Conservation (phyloP, 1,284 basidiomycete species). For the Gomphus sp. region DNA sequence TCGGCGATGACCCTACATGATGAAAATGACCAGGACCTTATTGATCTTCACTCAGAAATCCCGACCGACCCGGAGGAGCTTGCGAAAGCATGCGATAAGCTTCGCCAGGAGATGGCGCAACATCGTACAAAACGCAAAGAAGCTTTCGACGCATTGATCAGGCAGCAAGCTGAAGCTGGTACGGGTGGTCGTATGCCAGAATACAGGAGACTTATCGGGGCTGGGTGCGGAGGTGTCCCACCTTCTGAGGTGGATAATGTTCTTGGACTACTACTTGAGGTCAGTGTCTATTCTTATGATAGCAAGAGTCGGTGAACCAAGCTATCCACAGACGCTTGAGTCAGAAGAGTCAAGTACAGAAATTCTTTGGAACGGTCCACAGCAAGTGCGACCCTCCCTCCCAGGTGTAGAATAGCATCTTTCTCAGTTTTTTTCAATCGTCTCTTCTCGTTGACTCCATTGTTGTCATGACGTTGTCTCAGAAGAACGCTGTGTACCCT, state of each 20-base stretch:
- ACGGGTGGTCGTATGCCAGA: slow-evolving; percentile 83
- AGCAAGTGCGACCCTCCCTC: background rate
- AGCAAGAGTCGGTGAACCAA: background rate
- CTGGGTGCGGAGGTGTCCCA: slow-evolving; percentile 84
- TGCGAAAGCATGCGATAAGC: slow-evolving; percentile 46
- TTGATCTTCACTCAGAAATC: slow-evolving; percentile 44
- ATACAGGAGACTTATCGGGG: slow-evolving; percentile 78
- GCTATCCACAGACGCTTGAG: slow-evolving; percentile 15
- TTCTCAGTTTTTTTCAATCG: background rate
- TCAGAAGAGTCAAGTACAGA: slow-evolving; percentile 15
- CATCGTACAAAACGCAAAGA: slow-evolving; percentile 59
- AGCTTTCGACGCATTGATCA: slow-evolving; percentile 67
- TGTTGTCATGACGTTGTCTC: background rate
- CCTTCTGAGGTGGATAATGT: slow-evolving; percentile 79
- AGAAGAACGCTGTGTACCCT: background rate
- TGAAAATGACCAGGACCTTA: slow-evolving; percentile 58
- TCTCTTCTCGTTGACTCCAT: background rate
- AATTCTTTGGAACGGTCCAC: slow-evolving; percentile 8
- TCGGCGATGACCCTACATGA: slow-evolving; percentile 11
- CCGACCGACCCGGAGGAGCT: slow-evolving; percentile 51
- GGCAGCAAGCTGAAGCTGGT: slow-evolving; percentile 80
- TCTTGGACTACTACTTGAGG: slow-evolving; percentile 77
- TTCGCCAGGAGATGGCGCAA: slow-evolving; percentile 57
- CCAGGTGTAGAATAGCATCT: background rate
- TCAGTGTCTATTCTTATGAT: slow-evolving; percentile 24